phyloP scores from a whole-genome alignment of 129 eudicot species.

The Chrysanthemum makinoi region DNA sequence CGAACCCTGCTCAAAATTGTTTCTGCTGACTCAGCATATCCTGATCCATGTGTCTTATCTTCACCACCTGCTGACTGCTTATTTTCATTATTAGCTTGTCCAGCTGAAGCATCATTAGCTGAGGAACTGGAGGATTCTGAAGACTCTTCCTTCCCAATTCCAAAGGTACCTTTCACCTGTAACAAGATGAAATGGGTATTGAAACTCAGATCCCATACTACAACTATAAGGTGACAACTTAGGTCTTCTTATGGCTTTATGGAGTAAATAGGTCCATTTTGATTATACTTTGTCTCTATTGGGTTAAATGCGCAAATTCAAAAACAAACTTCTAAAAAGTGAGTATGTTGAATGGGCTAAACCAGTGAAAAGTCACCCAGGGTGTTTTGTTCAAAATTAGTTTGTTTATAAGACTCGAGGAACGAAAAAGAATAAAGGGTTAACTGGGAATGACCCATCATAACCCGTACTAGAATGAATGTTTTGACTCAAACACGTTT shows the following conservation, averaged over 20 bases:
- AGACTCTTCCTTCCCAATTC: constrained; percentile 67
- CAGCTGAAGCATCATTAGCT: constrained; percentile 31
- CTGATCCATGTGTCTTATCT: constrained; percentile 58
- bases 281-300: background rate
- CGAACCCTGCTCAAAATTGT: constrained; percentile 67
- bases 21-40: constrained; percentile 42
- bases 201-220: background rate
- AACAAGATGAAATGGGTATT: constrained; percentile 7
- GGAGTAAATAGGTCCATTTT: background rate
- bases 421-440: background rate
- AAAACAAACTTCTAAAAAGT: background rate
- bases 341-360: background rate
- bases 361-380: background rate
- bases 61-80: constrained; percentile 43
- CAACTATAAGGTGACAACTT: background rate
- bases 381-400: background rate
- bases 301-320: background rate
- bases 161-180: constrained; percentile 73
- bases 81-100: constrained; percentile 33
- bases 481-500: background rate
- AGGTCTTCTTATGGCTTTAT: background rate
- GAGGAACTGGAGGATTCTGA: constrained; percentile 43
- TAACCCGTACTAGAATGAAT: background rate
- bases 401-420: background rate
- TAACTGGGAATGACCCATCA: background rate